Evolutionary conservation across 306 rosid genomes (phyloP).

Genomic region (Dicorynia guianensis): DNA sequence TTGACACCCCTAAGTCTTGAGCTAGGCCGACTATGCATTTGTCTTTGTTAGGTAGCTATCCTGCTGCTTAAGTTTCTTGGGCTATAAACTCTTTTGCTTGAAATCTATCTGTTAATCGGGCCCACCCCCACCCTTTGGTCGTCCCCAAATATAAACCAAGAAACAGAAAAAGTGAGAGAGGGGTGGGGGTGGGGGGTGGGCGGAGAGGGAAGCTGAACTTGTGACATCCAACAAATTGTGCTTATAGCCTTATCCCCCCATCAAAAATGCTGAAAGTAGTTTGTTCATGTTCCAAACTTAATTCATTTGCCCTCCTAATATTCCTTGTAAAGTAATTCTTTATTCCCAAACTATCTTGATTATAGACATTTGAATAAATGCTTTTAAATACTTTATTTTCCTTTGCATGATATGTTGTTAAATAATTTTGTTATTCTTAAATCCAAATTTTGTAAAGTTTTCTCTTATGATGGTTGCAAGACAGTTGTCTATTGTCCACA

Average conservation of each 20-base stretch:
- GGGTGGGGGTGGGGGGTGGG: too few species aligned
- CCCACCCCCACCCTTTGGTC: too few species aligned
- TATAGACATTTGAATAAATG: not conserved
- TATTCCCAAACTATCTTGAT: not conserved
- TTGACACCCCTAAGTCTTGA: slow-evolving; percentile 24
- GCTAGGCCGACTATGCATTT: slow-evolving; percentile 13
- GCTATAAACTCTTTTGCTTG: not conserved
- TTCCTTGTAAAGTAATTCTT: not conserved
- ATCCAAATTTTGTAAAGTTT: slow-evolving; percentile 14
- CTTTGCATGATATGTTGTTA: slow-evolving; percentile 10
- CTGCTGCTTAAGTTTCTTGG: too few species aligned
- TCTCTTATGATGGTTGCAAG: slow-evolving; percentile 8
- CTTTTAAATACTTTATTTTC: not conserved
- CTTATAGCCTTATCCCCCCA: not conserved
- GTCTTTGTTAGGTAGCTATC: not conserved
- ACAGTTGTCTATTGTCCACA: slow-evolving; percentile 14
- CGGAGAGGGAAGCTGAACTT: too few species aligned
- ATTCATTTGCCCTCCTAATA: not conserved
- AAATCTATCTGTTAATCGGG: too few species aligned
- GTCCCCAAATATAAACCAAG: too few species aligned
- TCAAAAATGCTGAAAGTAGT: slow-evolving; percentile 1
- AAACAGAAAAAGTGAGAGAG: too few species aligned
- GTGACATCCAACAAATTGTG: too few species aligned
- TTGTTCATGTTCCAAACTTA: not conserved
- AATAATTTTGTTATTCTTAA: slow-evolving; percentile 8